Conservation (phyloP, 2,329 filamentous ascomycete genomes). For the Metarhizium anisopliae region DNA sequence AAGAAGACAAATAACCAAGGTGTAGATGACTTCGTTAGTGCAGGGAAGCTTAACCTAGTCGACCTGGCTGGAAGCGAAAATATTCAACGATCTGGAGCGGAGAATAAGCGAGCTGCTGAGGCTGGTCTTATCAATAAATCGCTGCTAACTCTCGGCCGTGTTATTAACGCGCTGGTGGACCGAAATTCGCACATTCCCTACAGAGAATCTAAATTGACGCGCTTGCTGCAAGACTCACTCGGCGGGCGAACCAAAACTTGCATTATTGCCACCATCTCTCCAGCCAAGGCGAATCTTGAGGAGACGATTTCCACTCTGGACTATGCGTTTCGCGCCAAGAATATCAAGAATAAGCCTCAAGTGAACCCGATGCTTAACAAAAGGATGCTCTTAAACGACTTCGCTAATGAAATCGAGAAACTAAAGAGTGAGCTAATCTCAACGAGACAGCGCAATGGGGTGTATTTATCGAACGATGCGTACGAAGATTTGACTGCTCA, state of each 20-base stretch:
- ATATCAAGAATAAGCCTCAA: constrained; percentile 96
- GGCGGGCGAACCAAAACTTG: constrained; percentile 95
- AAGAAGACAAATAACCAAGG: constrained; percentile 74
- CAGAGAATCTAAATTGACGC: constrained; percentile 91
- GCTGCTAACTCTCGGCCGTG: constrained; percentile 83
- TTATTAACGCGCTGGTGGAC: constrained; percentile 96
- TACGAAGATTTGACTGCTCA: constrained; percentile 89
- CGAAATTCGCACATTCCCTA: constrained; percentile 80
- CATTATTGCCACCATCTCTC: constrained; percentile 94
- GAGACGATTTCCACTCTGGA: constrained; percentile 97
- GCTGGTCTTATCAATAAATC: constrained; percentile 98
- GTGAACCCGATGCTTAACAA: constrained; percentile 88
- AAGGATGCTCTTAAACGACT: constrained; percentile 83
- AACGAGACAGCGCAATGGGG: constrained; percentile 86
- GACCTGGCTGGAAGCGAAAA: constrained; percentile 97
- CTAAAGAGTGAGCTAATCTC: constrained; percentile 90
- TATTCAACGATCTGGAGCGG: constrained; percentile 90
- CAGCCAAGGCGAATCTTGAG: constrained; percentile 88
- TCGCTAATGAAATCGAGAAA: constrained; percentile 87
- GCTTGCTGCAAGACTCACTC: constrained; percentile 89
- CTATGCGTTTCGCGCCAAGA: constrained; percentile 96
- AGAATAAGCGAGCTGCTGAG: constrained; percentile 94
- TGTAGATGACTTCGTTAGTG: constrained; percentile 80
- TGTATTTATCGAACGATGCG: constrained; percentile 80
- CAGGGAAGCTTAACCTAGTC: constrained; percentile 91